These are phyloP conservation scores for Backusella sp. DNA, from an alignment of 192 early-diverging fungal species.

Conservation along the genomic window DNA sequence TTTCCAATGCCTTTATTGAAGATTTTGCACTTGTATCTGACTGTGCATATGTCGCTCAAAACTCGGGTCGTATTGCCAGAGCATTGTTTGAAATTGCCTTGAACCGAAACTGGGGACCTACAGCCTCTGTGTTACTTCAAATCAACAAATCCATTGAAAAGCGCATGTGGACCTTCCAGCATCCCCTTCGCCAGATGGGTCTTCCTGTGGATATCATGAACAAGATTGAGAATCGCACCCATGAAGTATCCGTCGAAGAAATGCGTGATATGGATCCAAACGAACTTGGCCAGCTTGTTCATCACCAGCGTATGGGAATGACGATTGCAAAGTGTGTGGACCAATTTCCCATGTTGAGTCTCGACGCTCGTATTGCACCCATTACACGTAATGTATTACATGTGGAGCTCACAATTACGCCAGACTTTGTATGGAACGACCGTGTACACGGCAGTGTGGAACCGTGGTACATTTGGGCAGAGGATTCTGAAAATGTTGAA, in stretches of 20 bases:
- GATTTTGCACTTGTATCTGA: constrained; percentile 97
- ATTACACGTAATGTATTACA: constrained; percentile 92
- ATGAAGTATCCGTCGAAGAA: constrained; percentile 88
- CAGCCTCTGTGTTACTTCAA: constrained; percentile 80
- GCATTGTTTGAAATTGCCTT: constrained; percentile 96
- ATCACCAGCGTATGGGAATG: constrained; percentile 74
- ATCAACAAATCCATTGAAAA: constrained; percentile 97
- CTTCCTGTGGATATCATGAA: constrained; percentile 84
- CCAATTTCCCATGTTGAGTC: constrained; percentile 82
- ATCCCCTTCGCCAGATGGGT: constrained; percentile 89
- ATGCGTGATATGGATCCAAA: constrained; percentile 82
- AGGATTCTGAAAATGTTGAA: constrained; percentile 85
- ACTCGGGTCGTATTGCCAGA: constrained; percentile 87
- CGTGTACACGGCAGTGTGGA: constrained; percentile 87
- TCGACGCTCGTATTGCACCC: constrained; percentile 83
- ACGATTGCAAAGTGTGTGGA: constrained; percentile 72
- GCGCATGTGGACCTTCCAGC: constrained; percentile 94
- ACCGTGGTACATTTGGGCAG: constrained; percentile 97
- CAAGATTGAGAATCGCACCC: constrained; percentile 69
- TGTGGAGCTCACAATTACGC: constrained; percentile 73
- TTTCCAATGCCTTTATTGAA: constrained; percentile 76
- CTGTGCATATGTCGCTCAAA: constrained; percentile 91
- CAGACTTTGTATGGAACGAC: constrained; percentile 95
- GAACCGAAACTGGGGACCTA: constrained; percentile 88
- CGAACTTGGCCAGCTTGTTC: constrained; percentile 88